Evolutionary conservation across 768 basidiomycete species (phyloP).

Genomic region (Brasilioporus rufonigricans): DNA sequence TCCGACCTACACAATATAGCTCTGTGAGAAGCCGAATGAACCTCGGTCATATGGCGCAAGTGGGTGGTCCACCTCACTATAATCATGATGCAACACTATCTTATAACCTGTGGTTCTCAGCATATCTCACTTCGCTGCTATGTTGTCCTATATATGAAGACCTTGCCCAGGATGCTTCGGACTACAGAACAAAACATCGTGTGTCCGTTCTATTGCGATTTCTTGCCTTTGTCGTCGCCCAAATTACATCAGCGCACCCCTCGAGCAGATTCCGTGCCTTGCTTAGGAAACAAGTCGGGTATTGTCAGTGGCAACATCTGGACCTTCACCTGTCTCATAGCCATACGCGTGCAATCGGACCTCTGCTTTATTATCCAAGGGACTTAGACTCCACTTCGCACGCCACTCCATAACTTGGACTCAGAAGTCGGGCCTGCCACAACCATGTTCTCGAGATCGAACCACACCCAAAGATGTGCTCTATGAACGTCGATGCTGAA

Average conservation of each 20-base stretch:
- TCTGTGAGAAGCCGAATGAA: too few relatives aligned
- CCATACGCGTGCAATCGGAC: not conserved
- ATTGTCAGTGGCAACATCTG: conserved; percentile 27
- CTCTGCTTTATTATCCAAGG: not conserved
- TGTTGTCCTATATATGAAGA: too few relatives aligned
- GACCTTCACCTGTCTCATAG: not conserved
- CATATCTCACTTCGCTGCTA: too few relatives aligned
- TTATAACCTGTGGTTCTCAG: too few relatives aligned
- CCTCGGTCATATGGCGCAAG: too few relatives aligned
- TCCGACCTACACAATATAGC: too few relatives aligned
- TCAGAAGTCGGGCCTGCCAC: not conserved
- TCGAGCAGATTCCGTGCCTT: conserved; percentile 37
- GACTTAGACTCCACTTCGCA: not conserved
- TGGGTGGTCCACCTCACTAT: too few relatives aligned
- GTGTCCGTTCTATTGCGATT: conserved; percentile 35
- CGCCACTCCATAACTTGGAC: not conserved
- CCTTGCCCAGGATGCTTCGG: conserved; percentile 21
- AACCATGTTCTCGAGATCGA: not conserved
- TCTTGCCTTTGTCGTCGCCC: conserved; percentile 13
- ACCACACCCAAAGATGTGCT: not conserved
- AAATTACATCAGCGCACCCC: too few relatives aligned
- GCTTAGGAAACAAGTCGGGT: conserved; percentile 30
- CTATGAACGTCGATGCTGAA: not conserved
- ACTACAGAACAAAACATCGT: conserved; percentile 31
- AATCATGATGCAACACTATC: too few relatives aligned